Evolutionary conservation across 306 rosid species (phyloP).

Genomic region (Leucaena leucocephala): DNA sequence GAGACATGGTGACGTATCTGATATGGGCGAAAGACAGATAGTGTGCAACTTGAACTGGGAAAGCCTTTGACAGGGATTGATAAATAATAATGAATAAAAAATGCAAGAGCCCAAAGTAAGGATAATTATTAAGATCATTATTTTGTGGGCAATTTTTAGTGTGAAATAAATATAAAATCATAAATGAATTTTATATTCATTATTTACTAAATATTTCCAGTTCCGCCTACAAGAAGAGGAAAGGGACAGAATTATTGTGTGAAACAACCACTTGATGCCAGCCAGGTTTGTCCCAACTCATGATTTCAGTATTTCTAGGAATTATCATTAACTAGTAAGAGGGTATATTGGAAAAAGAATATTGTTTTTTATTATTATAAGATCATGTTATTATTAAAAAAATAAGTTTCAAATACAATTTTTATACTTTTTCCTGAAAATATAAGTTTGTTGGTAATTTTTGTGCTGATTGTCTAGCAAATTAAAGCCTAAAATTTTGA

Average conservation of each 20-base stretch:
- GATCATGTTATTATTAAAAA: too few species aligned
- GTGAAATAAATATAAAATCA: neutral
- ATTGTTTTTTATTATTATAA: neutral
- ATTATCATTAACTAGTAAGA: neutral
- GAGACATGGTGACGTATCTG: constrained; percentile 29
- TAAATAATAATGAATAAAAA: neutral
- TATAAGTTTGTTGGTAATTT: too few species aligned
- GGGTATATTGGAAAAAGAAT: neutral
- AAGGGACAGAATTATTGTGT: neutral
- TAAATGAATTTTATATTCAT: neutral
- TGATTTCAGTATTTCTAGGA: neutral
- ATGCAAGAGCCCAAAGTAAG: neutral
- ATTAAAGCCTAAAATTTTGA: too few species aligned
- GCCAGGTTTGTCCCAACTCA: neutral
- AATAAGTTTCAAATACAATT: too few species aligned
- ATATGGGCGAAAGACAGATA: constrained; percentile 8
- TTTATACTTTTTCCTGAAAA: too few species aligned
- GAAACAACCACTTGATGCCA: neutral
- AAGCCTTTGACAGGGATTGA: neutral
- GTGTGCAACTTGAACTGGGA: neutral
- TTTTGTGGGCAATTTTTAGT: too few species aligned
- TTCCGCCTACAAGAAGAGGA: neutral
- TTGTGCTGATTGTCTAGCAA: too few species aligned
- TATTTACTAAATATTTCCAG: neutral
- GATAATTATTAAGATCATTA: neutral